Evolutionary conservation across 106 monocot species (phyloP), one percentile per base, ranked within the genome.

Genomic region (Vanilla planifolia): DNA sequence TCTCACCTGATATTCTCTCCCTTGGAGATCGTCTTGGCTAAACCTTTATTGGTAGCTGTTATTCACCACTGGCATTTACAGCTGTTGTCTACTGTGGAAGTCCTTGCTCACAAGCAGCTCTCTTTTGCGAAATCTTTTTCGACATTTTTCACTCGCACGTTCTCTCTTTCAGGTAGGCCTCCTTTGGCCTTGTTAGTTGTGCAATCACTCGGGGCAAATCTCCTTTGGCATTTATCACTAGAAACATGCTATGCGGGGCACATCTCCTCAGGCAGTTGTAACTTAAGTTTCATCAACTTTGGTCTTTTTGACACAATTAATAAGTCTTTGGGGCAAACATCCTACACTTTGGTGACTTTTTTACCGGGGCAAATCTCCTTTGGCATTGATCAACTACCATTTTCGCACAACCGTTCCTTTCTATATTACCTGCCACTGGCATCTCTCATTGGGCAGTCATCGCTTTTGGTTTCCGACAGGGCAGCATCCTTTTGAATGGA

Each of bases 201-300:
- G 55, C 5, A 20, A 5, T 30, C 10, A 16, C 27, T 79, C 29
- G 10, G 70, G 63, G 71, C 61, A 75, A 59, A 72, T 72, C 75
- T 80, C 75, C 63, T 65, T 81, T 76, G 80, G 72, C 72, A 73
- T 59, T 55, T 28, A 56, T 11, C 45, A 34, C 14, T 37, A 65
- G 65, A 25, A 20, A 65, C 64, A 52, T 24, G 41, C 62, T 73
- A 55, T 64, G 32, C 32, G 16, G 75, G 79, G 82, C 75, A 88
- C 79, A 67, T 88, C 87, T 88, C 75, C 87, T 87, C 76, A 82
- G 79, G 79, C 79, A 87, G 37, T 37, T 59, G 43, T 62, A 55
- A 47, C 59, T 61, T 75, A 43, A n/a, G n/a, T n/a, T n/a, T n/a
- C n/a, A n/a, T n/a, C n/a, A 58, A 30, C 59, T 59, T 59, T 40